Evolutionary conservation across 2,329 filamentous ascomycete species (phyloP), one percentile per base, ranked within the genome.

Genomic region (Pseudogymnoascus sp.): DNA sequence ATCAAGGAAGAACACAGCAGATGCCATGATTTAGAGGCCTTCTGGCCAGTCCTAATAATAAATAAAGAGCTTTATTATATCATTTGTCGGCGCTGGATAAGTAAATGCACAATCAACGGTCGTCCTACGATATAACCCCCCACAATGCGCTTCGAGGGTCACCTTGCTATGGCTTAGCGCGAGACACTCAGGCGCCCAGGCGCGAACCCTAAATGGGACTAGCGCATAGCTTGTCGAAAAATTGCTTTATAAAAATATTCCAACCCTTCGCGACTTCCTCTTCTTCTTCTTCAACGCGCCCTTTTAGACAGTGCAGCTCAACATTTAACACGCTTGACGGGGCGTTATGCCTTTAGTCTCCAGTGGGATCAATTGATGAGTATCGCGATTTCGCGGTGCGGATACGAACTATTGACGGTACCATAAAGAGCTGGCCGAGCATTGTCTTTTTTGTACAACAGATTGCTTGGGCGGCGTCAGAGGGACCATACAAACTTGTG

Each of bases 1-100:
- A 78, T 99, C 95, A 73, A 99, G 88, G 77, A 99, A 99, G 85
- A 99, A 99, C 73, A 99, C 76, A 68, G 95, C 95, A 66, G 95
- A 99, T 71, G 95, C 95, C 95, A 99, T 99, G 75, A 60, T 60
- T 36, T 36, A 36, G 57, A 60, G 57, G 57, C 57, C 57, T 71
- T 82, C 16, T 39, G 57, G 57, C 57, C 57, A 60, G 57, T 60
- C 31, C 36, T 36, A 36, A 37, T 29, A 51, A 37, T 23, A 26
- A 36, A 36, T 4, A 23, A 60, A 60, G 57, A 36, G 10, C 18
- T 60, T 14, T 59, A 34, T 60, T 60, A 60, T 60, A 60, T 60
- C 57, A 60, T 60, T 39, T 36, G 57, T 39, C 31, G 57, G 57
- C 57, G 36, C 31, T 4, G 29, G 10, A 21, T 31, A 21, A 8